A percentile compares a stretch with the other conserved stretches of the same genome.
Conservation (phyloP, 2,329 filamentous ascomycete genomes). For the Colletotrichum sp. region DNA sequence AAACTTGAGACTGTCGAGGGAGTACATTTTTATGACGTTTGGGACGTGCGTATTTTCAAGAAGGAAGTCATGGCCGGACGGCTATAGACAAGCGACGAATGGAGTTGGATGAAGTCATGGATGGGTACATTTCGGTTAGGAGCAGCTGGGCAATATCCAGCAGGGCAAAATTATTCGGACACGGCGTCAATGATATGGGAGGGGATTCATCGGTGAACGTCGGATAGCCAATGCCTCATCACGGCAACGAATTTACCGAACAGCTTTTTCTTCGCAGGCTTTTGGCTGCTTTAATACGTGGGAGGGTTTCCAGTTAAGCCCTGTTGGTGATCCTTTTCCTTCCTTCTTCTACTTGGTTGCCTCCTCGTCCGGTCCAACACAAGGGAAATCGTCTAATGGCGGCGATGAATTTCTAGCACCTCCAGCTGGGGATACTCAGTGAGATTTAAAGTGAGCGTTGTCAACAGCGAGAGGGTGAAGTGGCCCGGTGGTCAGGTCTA, state of each 20-base stretch:
- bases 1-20: slow-evolving; percentile 44
- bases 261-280: not conserved
- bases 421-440: not conserved
- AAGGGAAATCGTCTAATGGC: not conserved
- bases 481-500: not conserved
- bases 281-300: not conserved
- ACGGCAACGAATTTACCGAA: not conserved
- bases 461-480: not conserved
- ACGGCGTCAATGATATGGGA: not conserved
- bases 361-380: not conserved
- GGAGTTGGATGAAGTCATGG: not conserved
- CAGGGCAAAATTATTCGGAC: not conserved
- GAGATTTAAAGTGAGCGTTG: not conserved
- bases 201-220: not conserved
- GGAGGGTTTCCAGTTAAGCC: not conserved
- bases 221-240: not conserved
- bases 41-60: slow-evolving; percentile 60
- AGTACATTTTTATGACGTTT: slow-evolving; percentile 48
- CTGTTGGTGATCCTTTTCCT: not conserved
- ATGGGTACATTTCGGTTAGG: not conserved
- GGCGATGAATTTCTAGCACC: not conserved
- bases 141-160: not conserved
- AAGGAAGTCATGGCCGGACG: slow-evolving; percentile 57
- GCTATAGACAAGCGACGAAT: slow-evolving; percentile 31
- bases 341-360: not conserved